phyloP scores from a whole-genome alignment of 176 grass and related monocot genomes.

The Phyllostachys edulis region DNA sequence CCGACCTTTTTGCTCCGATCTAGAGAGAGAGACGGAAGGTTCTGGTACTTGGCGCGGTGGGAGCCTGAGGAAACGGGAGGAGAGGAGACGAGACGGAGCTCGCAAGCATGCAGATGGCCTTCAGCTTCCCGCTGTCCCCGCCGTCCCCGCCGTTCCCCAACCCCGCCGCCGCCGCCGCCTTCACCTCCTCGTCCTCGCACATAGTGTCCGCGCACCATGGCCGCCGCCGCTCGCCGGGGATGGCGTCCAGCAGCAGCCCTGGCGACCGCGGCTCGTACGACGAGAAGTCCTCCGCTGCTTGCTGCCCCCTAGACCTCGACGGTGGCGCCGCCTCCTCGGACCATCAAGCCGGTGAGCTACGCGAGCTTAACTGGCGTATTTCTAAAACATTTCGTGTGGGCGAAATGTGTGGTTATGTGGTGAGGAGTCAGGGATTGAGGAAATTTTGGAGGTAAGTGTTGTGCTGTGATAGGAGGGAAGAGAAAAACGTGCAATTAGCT shows the following conservation, averaged over 20 bases:
- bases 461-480: too few relatives aligned
- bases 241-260: constrained; percentile 20
- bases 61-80: constrained; percentile 23
- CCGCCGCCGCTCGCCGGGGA: constrained; percentile 27
- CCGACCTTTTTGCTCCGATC: neutral
- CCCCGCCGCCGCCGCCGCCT: neutral
- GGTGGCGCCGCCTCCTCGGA: neutral
- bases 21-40: neutral
- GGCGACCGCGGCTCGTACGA: constrained; percentile 33
- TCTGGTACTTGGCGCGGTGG: neutral
- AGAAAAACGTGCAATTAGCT: neutral
- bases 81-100: constrained; percentile 31
- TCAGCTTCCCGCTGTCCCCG: constrained; percentile 38
- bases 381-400: neutral
- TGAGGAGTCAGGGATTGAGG: neutral
- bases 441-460: neutral
- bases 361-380: neutral
- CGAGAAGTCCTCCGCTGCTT: constrained; percentile 3
- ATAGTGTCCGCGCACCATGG: neutral
- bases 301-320: constrained; percentile 5
- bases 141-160: neutral
- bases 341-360: constrained; percentile 40
- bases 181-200: neutral
- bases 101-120: constrained; percentile 31
- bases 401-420: neutral